phyloP scores from a whole-genome alignment of 2,329 filamentous ascomycete species.

The Pyrenochaeta sp. region DNA sequence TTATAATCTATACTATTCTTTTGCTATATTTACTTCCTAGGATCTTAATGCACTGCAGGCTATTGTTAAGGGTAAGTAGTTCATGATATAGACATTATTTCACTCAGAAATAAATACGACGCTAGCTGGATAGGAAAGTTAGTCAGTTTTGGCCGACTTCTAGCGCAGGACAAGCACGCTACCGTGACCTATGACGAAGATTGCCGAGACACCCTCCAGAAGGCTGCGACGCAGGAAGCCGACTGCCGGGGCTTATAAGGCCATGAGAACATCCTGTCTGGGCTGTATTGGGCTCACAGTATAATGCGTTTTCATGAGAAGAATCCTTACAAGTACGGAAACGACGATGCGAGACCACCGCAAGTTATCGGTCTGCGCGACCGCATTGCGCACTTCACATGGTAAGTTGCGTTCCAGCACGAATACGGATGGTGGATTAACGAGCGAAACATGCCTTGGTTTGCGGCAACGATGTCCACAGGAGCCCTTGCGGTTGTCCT shows the following conservation, averaged over 20 bases:
- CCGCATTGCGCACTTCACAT: conserved; percentile 37
- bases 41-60: no score
- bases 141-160: no score
- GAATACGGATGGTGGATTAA: neutral
- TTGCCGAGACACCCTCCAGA: neutral
- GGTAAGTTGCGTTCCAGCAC: conserved; percentile 14
- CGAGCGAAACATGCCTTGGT: conserved; percentile 57
- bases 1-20: no score
- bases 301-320: conserved; percentile 33
- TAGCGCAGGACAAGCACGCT: neutral
- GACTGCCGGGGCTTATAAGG: neutral
- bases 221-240: neutral
- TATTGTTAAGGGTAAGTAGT: no score
- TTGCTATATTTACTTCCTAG: no score
- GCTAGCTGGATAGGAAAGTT: no score
- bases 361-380: conserved; percentile 29
- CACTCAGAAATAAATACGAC: no score
- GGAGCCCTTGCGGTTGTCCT: conserved; percentile 74
- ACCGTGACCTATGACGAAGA: conserved; percentile 3
- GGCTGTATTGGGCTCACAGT: neutral
- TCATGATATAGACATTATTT: no score
- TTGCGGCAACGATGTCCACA: conserved; percentile 77
- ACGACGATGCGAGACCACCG: conserved; percentile 24
- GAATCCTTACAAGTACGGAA: conserved; percentile 17
- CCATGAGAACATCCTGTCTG: neutral